Percentiles rank a stretch among this genome's conserved stretches.
phyloP scores from a whole-genome alignment of 306 rosid genomes.

The Citrullus colocynthis region DNA sequence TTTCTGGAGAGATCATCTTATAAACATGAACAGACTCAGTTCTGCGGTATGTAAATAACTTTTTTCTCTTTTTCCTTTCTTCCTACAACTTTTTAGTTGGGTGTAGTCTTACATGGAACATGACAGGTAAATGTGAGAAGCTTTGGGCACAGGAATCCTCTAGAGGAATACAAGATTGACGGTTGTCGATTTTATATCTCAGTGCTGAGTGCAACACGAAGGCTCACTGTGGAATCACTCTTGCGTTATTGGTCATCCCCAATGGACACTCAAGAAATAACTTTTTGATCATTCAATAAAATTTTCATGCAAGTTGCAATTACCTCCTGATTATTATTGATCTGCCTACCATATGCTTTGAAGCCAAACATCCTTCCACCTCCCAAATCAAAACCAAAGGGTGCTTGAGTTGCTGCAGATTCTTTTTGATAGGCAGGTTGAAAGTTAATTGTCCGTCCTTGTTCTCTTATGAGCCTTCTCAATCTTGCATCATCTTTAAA shows the following conservation, averaged over 20 bases:
- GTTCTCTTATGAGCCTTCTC: neutral
- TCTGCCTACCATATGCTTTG: neutral
- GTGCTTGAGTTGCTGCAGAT: neutral
- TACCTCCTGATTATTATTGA: neutral
- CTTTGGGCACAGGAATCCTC: constrained; percentile 97
- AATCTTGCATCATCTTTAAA: neutral
- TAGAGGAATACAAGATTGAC: constrained; percentile 94
- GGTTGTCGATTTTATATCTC: constrained; percentile 96
- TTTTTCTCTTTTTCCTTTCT: constrained; percentile 6
- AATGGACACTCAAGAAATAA: constrained; percentile 62
- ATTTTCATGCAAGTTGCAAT: neutral
- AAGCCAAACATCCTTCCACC: neutral
- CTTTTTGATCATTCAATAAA: constrained; percentile 12
- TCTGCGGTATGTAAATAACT: constrained; percentile 59
- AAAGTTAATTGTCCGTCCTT: neutral
- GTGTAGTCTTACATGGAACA: constrained; percentile 19
- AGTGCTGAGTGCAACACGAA: constrained; percentile 92
- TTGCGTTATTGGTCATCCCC: constrained; percentile 89
- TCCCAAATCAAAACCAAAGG: neutral
- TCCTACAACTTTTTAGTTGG: constrained; percentile 6
- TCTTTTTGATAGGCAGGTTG: neutral
- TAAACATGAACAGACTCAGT: constrained; percentile 92
- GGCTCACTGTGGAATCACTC: constrained; percentile 83
- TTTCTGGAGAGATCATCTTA: constrained; percentile 97
- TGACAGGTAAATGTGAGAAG: constrained; percentile 87